These are phyloP conservation scores for Epichloe amarillans DNA, from an alignment of 2,329 filamentous ascomycete species.

Conservation along the genomic window DNA sequence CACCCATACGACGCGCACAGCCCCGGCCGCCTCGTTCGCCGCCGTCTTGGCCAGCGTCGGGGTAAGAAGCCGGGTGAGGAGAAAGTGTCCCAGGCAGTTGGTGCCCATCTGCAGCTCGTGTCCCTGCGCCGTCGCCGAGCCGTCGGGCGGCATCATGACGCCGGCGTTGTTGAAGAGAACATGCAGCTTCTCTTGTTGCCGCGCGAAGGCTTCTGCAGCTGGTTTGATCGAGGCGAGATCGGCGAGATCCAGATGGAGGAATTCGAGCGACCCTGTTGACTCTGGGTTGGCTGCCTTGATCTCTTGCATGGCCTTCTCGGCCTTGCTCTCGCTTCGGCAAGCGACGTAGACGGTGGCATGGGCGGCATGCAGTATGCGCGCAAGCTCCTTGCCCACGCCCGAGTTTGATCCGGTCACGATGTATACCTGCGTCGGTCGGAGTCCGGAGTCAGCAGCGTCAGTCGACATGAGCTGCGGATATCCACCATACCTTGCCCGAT, in stretches of 20 bases:
- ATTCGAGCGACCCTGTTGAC: slow-evolving; percentile 27
- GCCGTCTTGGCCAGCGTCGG: slow-evolving; percentile 5
- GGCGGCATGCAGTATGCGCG: slow-evolving; percentile 37
- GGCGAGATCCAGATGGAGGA: slow-evolving; percentile 31
- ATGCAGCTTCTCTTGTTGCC: slow-evolving; percentile 20
- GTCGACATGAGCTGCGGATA: no score
- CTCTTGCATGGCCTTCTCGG: slow-evolving; percentile 27
- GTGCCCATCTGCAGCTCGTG: slow-evolving; percentile 24
- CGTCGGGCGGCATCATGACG: slow-evolving; percentile 27
- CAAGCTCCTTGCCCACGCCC: slow-evolving; percentile 37
- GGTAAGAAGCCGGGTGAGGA: slow-evolving; percentile 2
- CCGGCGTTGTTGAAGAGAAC: slow-evolving; percentile 33
- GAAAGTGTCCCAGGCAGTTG: slow-evolving; percentile 4
- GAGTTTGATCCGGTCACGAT: slow-evolving; percentile 34
- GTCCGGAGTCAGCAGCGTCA: no score
- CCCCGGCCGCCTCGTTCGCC: neutral
- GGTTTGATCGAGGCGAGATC: slow-evolving; percentile 23
- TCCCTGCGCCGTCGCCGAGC: slow-evolving; percentile 25
- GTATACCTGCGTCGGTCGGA: slow-evolving; percentile 22
- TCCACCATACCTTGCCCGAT: slow-evolving; percentile 29
- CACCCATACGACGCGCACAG: slow-evolving; percentile 4
- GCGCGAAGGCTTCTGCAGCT: slow-evolving; percentile 19
- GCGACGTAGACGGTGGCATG: slow-evolving; percentile 44
- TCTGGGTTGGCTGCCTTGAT: slow-evolving; percentile 24
- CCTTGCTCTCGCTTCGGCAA: slow-evolving; percentile 32